Percentiles rank a stretch among this genome's conserved stretches.
These are phyloP conservation scores for Leccinum pachyderme DNA, from an alignment of 1,284 basidiomycete species.

Conservation along the genomic window DNA sequence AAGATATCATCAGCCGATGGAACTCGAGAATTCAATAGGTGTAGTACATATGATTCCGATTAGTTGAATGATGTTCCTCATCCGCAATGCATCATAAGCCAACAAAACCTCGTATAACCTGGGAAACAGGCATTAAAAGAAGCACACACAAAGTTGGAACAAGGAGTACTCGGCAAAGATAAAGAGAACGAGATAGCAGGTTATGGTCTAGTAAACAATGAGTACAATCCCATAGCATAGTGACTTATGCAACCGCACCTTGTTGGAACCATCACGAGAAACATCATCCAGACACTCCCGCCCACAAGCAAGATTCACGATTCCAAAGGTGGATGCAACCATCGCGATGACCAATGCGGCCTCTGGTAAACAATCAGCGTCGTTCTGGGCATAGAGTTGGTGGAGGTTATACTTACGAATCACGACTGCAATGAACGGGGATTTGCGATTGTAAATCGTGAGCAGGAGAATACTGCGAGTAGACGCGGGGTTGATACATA, in stretches of 20 bases:
- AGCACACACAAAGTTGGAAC: neutral
- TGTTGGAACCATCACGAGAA: constrained; percentile 47
- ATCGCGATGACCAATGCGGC: constrained; percentile 51
- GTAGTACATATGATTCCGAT: constrained; percentile 65
- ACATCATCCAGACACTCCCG: constrained; percentile 36
- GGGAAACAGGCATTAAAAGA: constrained; percentile 4
- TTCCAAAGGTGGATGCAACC: constrained; percentile 53
- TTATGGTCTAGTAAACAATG: constrained; percentile 56
- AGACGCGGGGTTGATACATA: constrained; percentile 33
- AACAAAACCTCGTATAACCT: constrained; percentile 73
- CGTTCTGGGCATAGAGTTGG: neutral
- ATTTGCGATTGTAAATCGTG: constrained; percentile 12
- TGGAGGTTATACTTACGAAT: constrained; percentile 39
- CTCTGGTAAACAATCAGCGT: constrained; percentile 36
- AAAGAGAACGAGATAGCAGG: constrained; percentile 80
- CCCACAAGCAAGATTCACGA: constrained; percentile 35
- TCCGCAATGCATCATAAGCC: constrained; percentile 72
- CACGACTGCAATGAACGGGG: constrained; percentile 36
- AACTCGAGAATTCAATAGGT: neutral
- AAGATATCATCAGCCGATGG: constrained; percentile 19
- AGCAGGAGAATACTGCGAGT: constrained; percentile 5
- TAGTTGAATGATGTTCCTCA: constrained; percentile 76
- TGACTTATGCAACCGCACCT: constrained; percentile 38
- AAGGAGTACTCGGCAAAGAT: constrained; percentile 66
- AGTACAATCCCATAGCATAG: constrained; percentile 6